phyloP scores from a whole-genome alignment of 495 filamentous ascomycete genomes.

The Neurospora sp. region DNA sequence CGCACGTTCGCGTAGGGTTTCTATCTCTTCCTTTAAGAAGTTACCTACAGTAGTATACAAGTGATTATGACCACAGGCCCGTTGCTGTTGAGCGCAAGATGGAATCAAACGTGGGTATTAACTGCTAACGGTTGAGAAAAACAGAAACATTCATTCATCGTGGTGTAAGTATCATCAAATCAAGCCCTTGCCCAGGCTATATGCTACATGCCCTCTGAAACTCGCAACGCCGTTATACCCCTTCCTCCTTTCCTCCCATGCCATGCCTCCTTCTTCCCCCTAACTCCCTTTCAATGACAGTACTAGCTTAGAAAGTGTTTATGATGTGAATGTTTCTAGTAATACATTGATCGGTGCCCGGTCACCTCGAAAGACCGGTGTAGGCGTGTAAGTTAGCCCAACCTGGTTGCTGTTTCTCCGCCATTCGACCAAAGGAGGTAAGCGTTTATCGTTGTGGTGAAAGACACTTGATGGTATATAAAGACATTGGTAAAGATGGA shows the following conservation, averaged over 20 bases:
- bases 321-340: background rate
- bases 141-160: background rate
- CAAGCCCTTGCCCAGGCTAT: background rate
- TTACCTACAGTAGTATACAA: background rate
- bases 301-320: background rate
- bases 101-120: background rate
- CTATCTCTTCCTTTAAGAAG: background rate
- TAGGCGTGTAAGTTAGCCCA: background rate
- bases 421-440: background rate
- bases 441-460: background rate
- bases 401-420: background rate
- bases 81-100: background rate
- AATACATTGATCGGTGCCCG: background rate
- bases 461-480: background rate
- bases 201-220: background rate
- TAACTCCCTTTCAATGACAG: background rate
- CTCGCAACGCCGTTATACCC: background rate
- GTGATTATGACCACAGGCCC: background rate
- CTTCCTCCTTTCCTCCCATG: background rate
- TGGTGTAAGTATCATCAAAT: background rate
- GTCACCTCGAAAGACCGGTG: background rate
- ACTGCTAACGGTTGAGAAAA: background rate
- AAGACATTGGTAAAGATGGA: background rate
- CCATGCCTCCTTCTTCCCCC: background rate
- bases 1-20: background rate